Base-by-base conservation (phyloP, 1,139 yeast genomes). In the Wickerhamiella infanticola region DNA sequence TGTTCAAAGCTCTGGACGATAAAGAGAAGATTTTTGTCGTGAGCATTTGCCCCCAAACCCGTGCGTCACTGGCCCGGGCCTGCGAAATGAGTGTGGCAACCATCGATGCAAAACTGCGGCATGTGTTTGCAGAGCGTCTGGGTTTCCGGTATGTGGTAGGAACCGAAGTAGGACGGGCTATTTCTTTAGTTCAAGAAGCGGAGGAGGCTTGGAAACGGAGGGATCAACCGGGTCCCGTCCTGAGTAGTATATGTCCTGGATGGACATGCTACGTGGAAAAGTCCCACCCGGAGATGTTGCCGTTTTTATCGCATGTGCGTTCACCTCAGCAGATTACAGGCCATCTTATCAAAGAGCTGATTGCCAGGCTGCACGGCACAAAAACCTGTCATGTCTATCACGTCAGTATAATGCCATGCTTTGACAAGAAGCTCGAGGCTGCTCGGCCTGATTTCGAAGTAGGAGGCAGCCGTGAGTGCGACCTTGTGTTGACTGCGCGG, bases 261-360 rank as follows among this genome's bases (percentile, higher is more conserved):
- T 90, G 95, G 88, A 94, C 93, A 0, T 70, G 93, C 36, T 90
- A 90, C 58, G 95, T 90, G 0, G 98, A 90, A 58, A 90, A 90
- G 67, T 88, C 96, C 0, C 96, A 90, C 61, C 94, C 94, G 0
- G 79, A 82, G 51, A 68, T 90, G 24, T 65, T 86, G 26, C 81
- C 88, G 0, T 63, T 65, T 50, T 55, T 69, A 35, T 68, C 73
- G 48, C 66, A 50, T 51, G 80, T 82, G 44, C 84, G 85, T 57
- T 83, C 95, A 1, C 93, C 98, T 3, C 97, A 90, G 63, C 96
- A 85, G 60, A 81, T 90, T 46, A 85, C 96, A 0, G 97, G 97
- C 0, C 67, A 77, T 27, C 57, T 88, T 40, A 62, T 88, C 45
- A 86, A 88, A 60, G 63, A 68, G n/a, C 59, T 79, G 41, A 64